Base-by-base conservation (phyloP, 768 basidiomycete genomes). In the Boletus vinaceobasis region DNA sequence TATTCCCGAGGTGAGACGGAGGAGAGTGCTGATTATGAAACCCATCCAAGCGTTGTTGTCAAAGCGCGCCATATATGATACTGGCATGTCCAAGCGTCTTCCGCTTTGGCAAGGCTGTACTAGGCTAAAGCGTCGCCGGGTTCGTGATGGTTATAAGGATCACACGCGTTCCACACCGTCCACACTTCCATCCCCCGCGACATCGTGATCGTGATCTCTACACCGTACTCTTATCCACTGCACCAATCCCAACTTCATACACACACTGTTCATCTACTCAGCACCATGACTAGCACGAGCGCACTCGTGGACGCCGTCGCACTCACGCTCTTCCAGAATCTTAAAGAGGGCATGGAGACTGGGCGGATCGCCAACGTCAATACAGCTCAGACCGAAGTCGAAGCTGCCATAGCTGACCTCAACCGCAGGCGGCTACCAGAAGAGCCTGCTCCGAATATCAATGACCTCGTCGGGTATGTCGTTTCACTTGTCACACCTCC, bases 21-120 rank as follows among this genome's bases (percentile, higher is more conserved):
- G n/a, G 23, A 9, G 27, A 44, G 31, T 17, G 37, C 21, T 48
- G 14, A 44, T 31, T 35, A 21, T 53, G 63, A 52, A 64, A 57
- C 50, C 50, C 36, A 27, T 40, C 47, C 42, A 43, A 49, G 48
- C 57, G 46, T 39, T 21, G 43, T 49, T 43, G 55, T 54, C 63
- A 54, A 56, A 60, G 57, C 55, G 35, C 29, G 27, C 48, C 31
- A 14, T 52, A 40, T 32, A 37, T 23, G 23, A 23, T 23, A 23
- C 23, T 23, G 43, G 36, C 43, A 45, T 35, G 54, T 48, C 53
- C 61, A 57, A 62, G 57, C 63, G 44, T 42, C 48, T 29, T 46
- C 47, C 46, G 57, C 57, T 65, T 66, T 65, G 62, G 40, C 31
- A 49, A 47, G 36, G 35, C 42, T 32, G 47, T 55, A n/a, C n/a